Conservation (phyloP, 1,284 basidiomycete species). For the Trichosporon coremiiforme region DNA sequence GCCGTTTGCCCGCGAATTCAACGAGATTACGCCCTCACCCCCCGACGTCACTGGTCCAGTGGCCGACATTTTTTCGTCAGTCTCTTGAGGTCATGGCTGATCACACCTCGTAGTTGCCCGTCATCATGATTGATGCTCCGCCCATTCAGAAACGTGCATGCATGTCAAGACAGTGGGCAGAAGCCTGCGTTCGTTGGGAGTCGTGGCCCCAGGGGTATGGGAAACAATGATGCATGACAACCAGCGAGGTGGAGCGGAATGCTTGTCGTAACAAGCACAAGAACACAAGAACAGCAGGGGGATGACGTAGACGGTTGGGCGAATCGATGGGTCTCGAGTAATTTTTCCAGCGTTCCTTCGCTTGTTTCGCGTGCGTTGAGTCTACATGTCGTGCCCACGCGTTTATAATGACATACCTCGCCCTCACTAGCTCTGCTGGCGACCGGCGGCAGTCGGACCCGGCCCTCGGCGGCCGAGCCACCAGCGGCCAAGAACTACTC, state of each 20-base stretch:
- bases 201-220: not conserved
- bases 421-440: no score
- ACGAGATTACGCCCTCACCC: conserved; percentile 9
- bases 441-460: not conserved
- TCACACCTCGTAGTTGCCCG: not conserved
- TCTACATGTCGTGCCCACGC: not conserved
- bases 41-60: not conserved
- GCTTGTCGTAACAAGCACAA: not conserved
- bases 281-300: not conserved
- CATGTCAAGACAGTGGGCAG: no score
- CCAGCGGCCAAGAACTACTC: not conserved
- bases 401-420: conserved; percentile 10
- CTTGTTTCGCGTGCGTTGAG: not conserved
- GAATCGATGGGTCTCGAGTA: not conserved
- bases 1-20: conserved; percentile 10
- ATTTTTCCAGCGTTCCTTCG: not conserved
- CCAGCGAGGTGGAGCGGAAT: conserved; percentile 5
- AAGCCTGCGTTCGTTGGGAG: no score
- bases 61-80: not conserved
- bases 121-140: conserved; percentile 3
- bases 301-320: conserved; percentile 14
- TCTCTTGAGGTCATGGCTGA: not conserved
- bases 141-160: not conserved
- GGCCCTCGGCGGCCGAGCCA: conserved; percentile 12
- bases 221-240: conserved; percentile 2